Conservation (phyloP, 148 eudicot species). For the Cornus florida region DNA sequence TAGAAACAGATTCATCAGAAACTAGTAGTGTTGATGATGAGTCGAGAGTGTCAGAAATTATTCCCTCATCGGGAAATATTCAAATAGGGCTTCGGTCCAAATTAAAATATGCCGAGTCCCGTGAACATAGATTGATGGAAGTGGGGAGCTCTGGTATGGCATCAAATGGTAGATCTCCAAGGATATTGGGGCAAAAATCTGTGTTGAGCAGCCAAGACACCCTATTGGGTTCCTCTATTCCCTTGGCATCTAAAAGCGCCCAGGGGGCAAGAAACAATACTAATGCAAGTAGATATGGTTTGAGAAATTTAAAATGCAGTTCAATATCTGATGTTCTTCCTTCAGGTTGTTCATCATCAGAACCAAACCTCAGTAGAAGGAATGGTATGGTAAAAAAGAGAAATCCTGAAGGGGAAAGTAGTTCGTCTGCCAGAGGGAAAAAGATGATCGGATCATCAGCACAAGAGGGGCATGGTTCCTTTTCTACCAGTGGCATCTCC, state of each 20-base stretch:
- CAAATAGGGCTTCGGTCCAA: slow-evolving; percentile 16
- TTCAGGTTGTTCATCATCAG: slow-evolving; percentile 49
- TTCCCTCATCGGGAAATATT: slow-evolving; percentile 25
- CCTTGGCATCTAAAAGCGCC: slow-evolving; percentile 28
- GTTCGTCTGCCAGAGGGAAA: slow-evolving; percentile 57
- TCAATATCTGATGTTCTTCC: slow-evolving; percentile 50
- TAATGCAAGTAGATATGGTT: slow-evolving; percentile 37
- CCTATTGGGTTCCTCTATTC: slow-evolving; percentile 33
- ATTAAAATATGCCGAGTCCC: background rate
- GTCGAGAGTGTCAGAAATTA: slow-evolving; percentile 31
- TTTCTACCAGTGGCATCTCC: slow-evolving; percentile 42
- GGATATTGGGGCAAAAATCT: slow-evolving; percentile 39
- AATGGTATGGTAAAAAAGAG: slow-evolving; percentile 58
- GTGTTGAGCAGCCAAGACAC: slow-evolving; percentile 41
- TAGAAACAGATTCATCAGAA: slow-evolving; percentile 42
- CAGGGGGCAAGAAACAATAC: slow-evolving; percentile 33
- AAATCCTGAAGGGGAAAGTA: slow-evolving; percentile 57
- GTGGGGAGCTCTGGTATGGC: slow-evolving; percentile 37
- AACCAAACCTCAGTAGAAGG: slow-evolving; percentile 39
- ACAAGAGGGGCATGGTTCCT: slow-evolving; percentile 30
- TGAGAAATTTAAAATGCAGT: slow-evolving; percentile 58
- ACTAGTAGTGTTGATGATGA: slow-evolving; percentile 42
- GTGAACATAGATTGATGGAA: slow-evolving; percentile 27
- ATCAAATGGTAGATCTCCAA: slow-evolving; percentile 35
- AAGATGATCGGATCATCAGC: slow-evolving; percentile 38